Evolutionary conservation across 768 basidiomycete genomes (phyloP), one percentile per base, ranked within the genome.

Genomic region (Suillus sp.): DNA sequence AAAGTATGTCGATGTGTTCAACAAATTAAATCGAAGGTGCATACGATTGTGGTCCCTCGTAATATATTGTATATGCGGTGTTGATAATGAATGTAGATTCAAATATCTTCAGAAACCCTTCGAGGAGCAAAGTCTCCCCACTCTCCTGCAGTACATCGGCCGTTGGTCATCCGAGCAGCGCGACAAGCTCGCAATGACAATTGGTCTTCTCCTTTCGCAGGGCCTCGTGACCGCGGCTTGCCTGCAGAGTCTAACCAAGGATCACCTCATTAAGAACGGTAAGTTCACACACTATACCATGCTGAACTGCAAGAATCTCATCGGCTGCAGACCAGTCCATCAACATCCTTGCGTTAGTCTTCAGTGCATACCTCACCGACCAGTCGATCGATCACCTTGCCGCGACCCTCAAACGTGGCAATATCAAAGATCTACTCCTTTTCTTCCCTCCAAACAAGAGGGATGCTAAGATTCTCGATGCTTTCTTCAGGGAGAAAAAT

Each of bases 61-160:
- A 13, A 3, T 38, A 59, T 8, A 18, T 18, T 42, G 30, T 9
- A 8, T 22, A 58, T 68, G n/a, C 22, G 30, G 37, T 20, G 67
- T 59, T 67, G 48, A 42, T 63, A 55, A 22, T 25, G 40, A 40
- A 48, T 61, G 42, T 72, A 96, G 95, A 79, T 99, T 98, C 84
- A 98, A 98, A 78, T 99, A 99, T 84, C 92, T 99, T 70, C 96
- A 98, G 78, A 95, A 91, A 77, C 95, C 96, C 50, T 88, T 99
- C 55, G 96, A 98, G 77, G 90, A 88, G 74, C 84, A 83, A 40
- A 84, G 92, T 61, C 83, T 99, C 16, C 93, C 93, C 3, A 83
- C 83, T 51, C 83, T 99, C 56, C 79, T 99, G 64, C 95, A 98
- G 77, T 94, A 95, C 72, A 87, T 90, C 73, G 86, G 93, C 72